Conservation (phyloP, 345 rosid genomes). For the Conringia planisiliqua region DNA sequence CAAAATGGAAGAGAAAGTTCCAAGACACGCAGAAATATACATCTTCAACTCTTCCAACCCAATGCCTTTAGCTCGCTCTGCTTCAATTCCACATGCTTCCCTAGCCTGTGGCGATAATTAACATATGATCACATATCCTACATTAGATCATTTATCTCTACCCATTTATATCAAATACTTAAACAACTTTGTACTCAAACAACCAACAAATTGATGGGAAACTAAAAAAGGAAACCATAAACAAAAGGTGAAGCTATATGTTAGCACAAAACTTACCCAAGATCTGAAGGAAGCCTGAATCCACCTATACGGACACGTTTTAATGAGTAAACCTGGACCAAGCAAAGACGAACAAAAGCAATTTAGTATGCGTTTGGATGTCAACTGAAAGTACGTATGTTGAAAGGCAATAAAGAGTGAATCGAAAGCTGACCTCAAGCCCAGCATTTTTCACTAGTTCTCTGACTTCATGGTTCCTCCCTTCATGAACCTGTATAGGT, state of each 20-base stretch:
- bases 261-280: constrained; percentile 53
- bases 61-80: constrained; percentile 57
- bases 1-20: not conserved
- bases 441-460: constrained; percentile 95
- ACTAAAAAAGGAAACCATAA: not conserved
- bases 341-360: not conserved
- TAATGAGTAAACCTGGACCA: constrained; percentile 65
- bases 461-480: constrained; percentile 93
- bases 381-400: not conserved
- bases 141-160: not conserved
- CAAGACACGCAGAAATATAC: not conserved
- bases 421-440: constrained; percentile 68
- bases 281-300: constrained; percentile 85
- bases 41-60: constrained; percentile 62
- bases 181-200: not conserved
- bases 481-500: constrained; percentile 82
- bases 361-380: not conserved
- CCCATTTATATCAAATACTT: not conserved
- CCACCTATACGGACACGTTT: constrained; percentile 89
- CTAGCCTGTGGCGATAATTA: constrained; percentile 46
- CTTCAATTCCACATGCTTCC: constrained; percentile 71
- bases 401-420: not conserved
- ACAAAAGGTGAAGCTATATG: not conserved
- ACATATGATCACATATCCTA: not conserved
- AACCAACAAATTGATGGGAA: not conserved